These are phyloP conservation scores for Gleditsia sinensis DNA, from an alignment of 306 rosid species.

Conservation along the genomic window DNA sequence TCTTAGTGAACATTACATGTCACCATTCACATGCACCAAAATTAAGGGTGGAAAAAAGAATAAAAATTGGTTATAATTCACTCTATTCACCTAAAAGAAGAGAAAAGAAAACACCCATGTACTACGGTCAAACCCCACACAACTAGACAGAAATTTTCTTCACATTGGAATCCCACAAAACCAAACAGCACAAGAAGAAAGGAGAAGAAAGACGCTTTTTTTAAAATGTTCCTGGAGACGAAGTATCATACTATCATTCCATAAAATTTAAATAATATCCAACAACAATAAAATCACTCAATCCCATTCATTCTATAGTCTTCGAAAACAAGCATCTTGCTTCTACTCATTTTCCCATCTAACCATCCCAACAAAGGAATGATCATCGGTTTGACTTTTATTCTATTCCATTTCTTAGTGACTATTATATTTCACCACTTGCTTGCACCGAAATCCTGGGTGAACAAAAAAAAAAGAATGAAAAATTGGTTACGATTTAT, in stretches of 20 bases:
- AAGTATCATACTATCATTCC: no score
- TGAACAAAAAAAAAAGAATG: no score
- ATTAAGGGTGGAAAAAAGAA: background rate
- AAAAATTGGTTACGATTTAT: background rate
- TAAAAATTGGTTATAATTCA: background rate
- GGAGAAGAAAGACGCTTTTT: background rate
- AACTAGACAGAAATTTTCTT: background rate
- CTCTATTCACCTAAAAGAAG: background rate
- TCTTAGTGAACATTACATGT: constrained; percentile 11
- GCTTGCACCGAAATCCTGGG: no score
- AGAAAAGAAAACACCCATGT: background rate
- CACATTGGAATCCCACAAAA: background rate
- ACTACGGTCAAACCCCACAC: background rate
- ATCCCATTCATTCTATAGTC: no score
- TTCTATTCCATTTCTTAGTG: no score
- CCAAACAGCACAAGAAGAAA: background rate
- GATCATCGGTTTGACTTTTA: no score
- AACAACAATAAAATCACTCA: no score
- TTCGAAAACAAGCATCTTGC: no score
- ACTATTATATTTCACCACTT: no score
- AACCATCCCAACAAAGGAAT: no score
- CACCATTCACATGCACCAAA: background rate
- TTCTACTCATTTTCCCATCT: no score
- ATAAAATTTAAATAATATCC: no score
- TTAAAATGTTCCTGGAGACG: constrained; percentile 41